phyloP scores from a whole-genome alignment of 192 early-diverging fungal genomes.

The Gonapodya sp. region DNA sequence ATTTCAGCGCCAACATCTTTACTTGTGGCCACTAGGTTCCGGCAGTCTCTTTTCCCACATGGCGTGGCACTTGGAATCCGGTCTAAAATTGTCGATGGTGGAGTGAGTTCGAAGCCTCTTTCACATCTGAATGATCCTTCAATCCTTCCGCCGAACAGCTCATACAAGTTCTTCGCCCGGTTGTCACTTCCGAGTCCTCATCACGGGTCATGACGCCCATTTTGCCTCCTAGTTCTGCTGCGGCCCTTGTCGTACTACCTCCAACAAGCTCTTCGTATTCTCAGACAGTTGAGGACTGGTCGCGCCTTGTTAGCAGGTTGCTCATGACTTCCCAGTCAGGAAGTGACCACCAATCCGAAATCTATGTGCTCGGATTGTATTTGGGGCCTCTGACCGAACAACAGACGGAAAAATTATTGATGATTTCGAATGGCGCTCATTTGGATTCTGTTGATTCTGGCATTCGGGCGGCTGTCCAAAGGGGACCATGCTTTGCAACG shows the following conservation, averaged over 20 bases:
- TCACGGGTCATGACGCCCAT: background rate
- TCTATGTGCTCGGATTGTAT: background rate
- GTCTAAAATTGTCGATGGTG: background rate
- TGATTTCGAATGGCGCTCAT: no score
- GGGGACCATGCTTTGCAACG: background rate
- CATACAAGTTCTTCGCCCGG: background rate
- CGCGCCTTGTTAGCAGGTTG: background rate
- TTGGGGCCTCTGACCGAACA: background rate
- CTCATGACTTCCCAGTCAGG: no score
- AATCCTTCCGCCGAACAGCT: background rate
- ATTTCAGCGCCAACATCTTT: background rate
- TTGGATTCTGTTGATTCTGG: no score
- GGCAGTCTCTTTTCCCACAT: background rate
- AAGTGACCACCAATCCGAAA: no score
- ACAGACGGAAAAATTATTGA: background rate
- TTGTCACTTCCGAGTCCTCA: background rate
- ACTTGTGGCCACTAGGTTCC: background rate
- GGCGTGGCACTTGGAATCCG: background rate
- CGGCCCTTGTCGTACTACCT: background rate
- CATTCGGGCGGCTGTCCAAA: no score
- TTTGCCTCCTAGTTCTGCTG: background rate
- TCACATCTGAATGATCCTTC: background rate
- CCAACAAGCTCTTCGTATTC: background rate
- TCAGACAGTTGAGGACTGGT: background rate
- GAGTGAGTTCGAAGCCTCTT: background rate